These are phyloP conservation scores for Glycine tomentella DNA, from an alignment of 306 rosid genomes.

Conservation along the genomic window DNA sequence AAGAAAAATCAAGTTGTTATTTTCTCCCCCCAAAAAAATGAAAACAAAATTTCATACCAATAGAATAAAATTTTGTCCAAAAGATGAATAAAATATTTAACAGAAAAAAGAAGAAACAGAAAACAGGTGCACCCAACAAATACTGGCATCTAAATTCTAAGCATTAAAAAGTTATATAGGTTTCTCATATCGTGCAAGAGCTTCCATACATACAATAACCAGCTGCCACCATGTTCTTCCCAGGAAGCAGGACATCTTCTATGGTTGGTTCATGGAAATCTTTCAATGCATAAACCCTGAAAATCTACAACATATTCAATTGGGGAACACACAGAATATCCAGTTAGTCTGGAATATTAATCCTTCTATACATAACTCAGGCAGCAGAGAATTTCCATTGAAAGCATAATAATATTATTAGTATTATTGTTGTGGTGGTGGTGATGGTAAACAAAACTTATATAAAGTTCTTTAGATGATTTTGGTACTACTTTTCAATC, in stretches of 20 bases:
- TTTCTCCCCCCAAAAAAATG: neutral
- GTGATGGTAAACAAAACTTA: neutral
- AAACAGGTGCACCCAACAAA: slow-evolving; percentile 3
- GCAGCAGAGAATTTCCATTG: slow-evolving; percentile 28
- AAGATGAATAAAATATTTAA: neutral
- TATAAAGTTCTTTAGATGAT: neutral
- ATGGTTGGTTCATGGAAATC: slow-evolving; percentile 69
- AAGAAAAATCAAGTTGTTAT: neutral
- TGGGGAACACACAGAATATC: slow-evolving; percentile 25
- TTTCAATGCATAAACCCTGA: slow-evolving; percentile 79
- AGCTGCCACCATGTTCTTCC: slow-evolving; percentile 92
- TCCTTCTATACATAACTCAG: slow-evolving; percentile 31
- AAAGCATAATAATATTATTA: neutral
- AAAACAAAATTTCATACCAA: slow-evolving; percentile 16
- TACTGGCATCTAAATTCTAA: neutral
- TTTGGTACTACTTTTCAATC: neutral
- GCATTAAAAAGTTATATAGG: slow-evolving; percentile 4
- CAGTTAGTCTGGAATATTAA: slow-evolving; percentile 30
- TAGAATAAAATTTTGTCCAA: neutral
- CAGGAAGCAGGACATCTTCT: slow-evolving; percentile 90
- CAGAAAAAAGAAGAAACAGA: neutral
- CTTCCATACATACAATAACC: slow-evolving; percentile 99
- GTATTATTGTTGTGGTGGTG: neutral
- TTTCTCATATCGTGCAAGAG: slow-evolving; percentile 88
- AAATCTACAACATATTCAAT: slow-evolving; percentile 69